Percentiles rank a stretch among this genome's conserved stretches.
Conservation (phyloP, 805 yeast genomes). For the Ogataea degrootiae region DNA sequence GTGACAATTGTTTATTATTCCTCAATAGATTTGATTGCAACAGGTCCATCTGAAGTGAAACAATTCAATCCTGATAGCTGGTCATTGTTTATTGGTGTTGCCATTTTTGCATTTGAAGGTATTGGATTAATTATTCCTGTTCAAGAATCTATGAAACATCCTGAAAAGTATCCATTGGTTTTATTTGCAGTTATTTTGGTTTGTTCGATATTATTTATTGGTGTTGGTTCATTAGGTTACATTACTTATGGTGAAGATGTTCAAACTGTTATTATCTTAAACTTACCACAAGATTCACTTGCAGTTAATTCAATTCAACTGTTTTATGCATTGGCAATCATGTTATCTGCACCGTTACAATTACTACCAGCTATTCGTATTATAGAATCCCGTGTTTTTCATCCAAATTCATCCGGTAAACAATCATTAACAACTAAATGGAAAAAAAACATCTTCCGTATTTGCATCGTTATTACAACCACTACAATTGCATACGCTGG, state of each 20-base stretch:
- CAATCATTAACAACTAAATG: conserved; percentile 49
- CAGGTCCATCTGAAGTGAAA: conserved; percentile 47
- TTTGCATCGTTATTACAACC: conserved; percentile 48
- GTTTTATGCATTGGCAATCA: conserved; percentile 68
- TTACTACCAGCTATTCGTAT: conserved; percentile 74
- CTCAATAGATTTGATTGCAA: conserved; percentile 36
- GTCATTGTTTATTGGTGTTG: conserved; percentile 75
- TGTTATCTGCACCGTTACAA: conserved; percentile 77
- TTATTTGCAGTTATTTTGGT: conserved; percentile 56
- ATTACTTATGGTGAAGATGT: conserved; percentile 60
- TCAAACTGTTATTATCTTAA: conserved; percentile 65
- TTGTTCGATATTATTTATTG: conserved; percentile 57
- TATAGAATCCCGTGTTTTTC: conserved; percentile 58
- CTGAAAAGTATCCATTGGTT: conserved; percentile 67
- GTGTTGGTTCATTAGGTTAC: conserved; percentile 66
- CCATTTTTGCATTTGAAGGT: conserved; percentile 86
- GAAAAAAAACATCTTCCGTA: conserved; percentile 59
- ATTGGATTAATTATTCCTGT: conserved; percentile 79
- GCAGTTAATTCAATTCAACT: conserved; percentile 62
- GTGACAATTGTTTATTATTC: conserved; percentile 58
- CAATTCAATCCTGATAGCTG: conserved; percentile 53
- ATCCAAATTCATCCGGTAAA: conserved; percentile 52
- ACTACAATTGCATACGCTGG: conserved; percentile 61
- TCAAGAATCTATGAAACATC: conserved; percentile 75
- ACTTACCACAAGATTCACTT: conserved; percentile 64